Base-by-base conservation (phyloP, 352 stramenopile species). In the Phytophthora meadii region DNA sequence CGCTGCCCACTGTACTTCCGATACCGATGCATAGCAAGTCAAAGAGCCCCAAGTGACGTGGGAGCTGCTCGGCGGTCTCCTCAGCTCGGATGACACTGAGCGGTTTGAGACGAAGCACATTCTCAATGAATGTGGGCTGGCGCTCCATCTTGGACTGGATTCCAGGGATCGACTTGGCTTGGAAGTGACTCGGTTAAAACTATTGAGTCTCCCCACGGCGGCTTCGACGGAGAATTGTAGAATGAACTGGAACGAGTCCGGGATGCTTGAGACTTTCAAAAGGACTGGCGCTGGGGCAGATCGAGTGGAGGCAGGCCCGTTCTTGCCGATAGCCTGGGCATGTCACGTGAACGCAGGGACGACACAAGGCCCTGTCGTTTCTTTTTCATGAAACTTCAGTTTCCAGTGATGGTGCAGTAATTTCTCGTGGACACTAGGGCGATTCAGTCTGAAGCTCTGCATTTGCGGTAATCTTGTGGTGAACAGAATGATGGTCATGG, bases 11-110 rank as follows among this genome's bases (percentile, higher is more conserved):
- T 0, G 95, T 98, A 24, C 87, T 92, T 3, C 95, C 94, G 24
- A 98, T 87, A 15, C 94, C 94, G 61, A 98, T 89, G 52, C 75
- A 91, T n/a, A 98, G 62, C 6, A 98, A 70, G 69, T 98, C 94
- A 53, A 95, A 93, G 30, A 98, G 77, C 39, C 70, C 79, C 10
- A 98, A 75, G 61, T 79, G 79, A 32, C 86, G 82, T 37, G 69
- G 76, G 7, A 94, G 70, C 44, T 92, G 79, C 34, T 87, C 68
- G 27, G 78, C 82, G 49, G 78, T 76, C 65, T 93, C 83, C 63
- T 94, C 87, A 45, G 85, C 84, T 39, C 86, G 63, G 69, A 93
- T 91, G 27, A 92, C 84, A 28, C 68, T 65, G 15, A 93, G 50
- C 8, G 85, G 85, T 71, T 93, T 93, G 69, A 73, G 89, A 56